Conservation (phyloP, 179 eudicot genomes). For the Camellia oleifera region DNA sequence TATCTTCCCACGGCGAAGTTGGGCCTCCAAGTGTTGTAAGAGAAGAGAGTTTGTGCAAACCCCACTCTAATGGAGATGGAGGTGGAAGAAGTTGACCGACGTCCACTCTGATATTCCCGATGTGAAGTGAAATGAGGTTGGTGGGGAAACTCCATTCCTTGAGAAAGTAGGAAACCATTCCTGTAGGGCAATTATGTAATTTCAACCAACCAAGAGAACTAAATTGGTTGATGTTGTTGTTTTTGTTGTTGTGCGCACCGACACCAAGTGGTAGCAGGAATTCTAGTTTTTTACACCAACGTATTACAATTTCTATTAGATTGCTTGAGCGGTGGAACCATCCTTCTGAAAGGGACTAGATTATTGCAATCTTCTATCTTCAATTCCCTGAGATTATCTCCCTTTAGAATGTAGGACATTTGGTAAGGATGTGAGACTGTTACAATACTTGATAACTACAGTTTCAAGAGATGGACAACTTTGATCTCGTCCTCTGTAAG, state of each 20-base stretch:
- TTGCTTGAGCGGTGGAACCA: slow-evolving; percentile 1
- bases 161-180: background rate
- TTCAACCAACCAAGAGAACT: background rate
- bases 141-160: background rate
- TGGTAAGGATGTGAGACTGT: background rate
- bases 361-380: background rate
- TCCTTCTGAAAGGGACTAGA: slow-evolving; percentile 6
- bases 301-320: background rate
- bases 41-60: background rate
- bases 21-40: background rate
- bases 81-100: background rate
- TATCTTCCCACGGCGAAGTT: background rate
- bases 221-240: background rate
- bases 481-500: background rate
- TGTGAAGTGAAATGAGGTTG: background rate
- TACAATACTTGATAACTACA: background rate
- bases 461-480: slow-evolving; percentile 3
- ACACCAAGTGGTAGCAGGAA: background rate
- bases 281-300: background rate
- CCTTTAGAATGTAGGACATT: background rate
- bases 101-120: background rate
- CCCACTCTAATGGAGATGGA: background rate
- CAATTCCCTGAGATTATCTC: background rate
- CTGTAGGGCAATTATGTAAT: background rate
- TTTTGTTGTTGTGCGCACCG: background rate